Evolutionary conservation across 441 rosid genomes (phyloP), one percentile per base, ranked within the genome.

Genomic region (Euphorbia schlechtendalii): DNA sequence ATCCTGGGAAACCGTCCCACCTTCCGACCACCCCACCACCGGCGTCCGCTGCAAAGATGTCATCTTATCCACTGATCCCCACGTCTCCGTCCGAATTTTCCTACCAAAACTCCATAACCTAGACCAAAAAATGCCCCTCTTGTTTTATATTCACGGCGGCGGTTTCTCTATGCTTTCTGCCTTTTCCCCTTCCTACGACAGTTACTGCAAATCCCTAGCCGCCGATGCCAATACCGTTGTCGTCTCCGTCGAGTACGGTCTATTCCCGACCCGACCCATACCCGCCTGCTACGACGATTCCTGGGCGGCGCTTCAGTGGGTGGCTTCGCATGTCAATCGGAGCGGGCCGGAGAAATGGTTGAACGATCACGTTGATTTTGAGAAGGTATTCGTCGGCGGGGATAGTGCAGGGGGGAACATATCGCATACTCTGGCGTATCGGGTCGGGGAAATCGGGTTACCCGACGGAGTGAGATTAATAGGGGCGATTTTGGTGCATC

Each of bases 21-120:
- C 86, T 1, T 68, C 68, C 12, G 63, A 71, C 1, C 81, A 81
- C 32, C 73, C 77, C 46, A 17, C 28, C 52, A 64, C 77, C 51
- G 80, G 78, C 0, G 78, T 81, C 67, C 73, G 57, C 8, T 83
- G 87, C 56, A 85, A 78, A 64, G 90, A 85, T 57, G 74, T 76
- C n/a, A 43, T 49, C 52, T 62, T 76, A 75, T 80, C 82, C 4
- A 12, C 62, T 1, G 71, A 79, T 43, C 71, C 79, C 4, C 61
- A 59, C 14, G 55, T 80, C 13, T 79, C 84, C 27, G 82, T 76
- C 64, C 78, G 86, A 17, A 45, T 85, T 68, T 85, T 81, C 74
- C 68, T 81, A 13, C 90, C 86, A 0, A 65, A 53, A 24, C 8
- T 66, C 63, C 64, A 56, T 20, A 66, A 65, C 32, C 68, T 64